phyloP scores from a whole-genome alignment of 768 basidiomycete species.

The Psilocybe azurescens region DNA sequence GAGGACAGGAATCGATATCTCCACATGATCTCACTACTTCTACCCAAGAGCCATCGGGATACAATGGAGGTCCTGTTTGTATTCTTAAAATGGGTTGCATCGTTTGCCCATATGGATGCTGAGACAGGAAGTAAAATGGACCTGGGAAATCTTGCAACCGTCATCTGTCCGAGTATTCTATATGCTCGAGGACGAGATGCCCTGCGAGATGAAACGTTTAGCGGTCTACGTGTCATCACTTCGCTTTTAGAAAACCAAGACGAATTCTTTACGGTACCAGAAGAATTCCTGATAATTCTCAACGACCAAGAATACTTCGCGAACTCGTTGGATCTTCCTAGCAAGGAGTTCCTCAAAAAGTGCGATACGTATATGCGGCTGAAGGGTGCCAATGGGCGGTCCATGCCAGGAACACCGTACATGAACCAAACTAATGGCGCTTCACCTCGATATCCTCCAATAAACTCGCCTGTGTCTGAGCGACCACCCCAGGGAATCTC shows the following conservation, averaged over 20 bases:
- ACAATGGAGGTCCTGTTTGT: constrained; percentile 98
- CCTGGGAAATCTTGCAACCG: constrained; percentile 91
- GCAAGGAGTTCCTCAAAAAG: constrained; percentile 96
- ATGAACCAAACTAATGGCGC: constrained; percentile 45
- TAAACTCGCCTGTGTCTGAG: constrained; percentile 48
- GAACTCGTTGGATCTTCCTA: constrained; percentile 86
- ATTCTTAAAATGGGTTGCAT: constrained; percentile 99
- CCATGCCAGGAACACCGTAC: constrained; percentile 42
- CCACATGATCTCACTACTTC: constrained; percentile 82
- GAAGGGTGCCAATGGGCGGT: constrained; percentile 64
- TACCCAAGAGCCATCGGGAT: constrained; percentile 95
- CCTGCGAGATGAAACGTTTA: constrained; percentile 91
- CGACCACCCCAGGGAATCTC: constrained; percentile 43
- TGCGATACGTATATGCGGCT: constrained; percentile 89
- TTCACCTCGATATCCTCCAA: constrained; percentile 40
- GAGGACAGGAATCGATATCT: constrained; percentile 83
- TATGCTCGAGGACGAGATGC: constrained; percentile 88
- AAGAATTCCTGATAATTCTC: constrained; percentile 85
- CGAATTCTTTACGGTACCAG: constrained; percentile 93
- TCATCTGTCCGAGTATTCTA: constrained; percentile 97
- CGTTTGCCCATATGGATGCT: constrained; percentile 97
- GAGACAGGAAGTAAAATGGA: constrained; percentile 99
- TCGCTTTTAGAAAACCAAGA: constrained; percentile 92
- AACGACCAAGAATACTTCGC: constrained; percentile 93
- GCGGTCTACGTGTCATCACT: constrained; percentile 85